Evolutionary conservation across 352 stramenopile genomes (phyloP), one percentile per base, ranked within the genome.

Genomic region (Globisporangium okanoganense): DNA sequence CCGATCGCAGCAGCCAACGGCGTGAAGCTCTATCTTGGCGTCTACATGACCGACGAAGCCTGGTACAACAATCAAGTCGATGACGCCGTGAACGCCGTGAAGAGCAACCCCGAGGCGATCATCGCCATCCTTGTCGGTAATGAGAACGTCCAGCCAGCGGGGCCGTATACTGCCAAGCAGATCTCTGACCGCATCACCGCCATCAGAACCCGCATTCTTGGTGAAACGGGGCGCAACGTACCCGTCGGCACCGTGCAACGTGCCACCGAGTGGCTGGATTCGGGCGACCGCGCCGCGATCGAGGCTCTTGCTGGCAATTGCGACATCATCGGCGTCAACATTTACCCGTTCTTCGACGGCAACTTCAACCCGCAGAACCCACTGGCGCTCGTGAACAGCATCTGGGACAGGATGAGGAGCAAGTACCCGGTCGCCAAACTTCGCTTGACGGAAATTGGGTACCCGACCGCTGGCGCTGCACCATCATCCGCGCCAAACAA

Each of bases 311-410:
- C 77, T 13, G 58, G 22, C 7, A 74, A 65, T 24, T 83, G 71
- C 38, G 85, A 94, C 61, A 89, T 94, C 62, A 53, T 92, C 9
- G 83, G 83, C 16, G 85, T 94, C 41, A 93, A 91, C 58, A 88
- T 90, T 50, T 91, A 91, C 50, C 82, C 81, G 2, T 92, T 92
- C 70, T 90, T 91, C 49, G 74, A 89, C 40, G 56, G 31, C 10
- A 78, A 67, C 38, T 92, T 91, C 72, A 69, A 76, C 47, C 45
- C 69, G 4, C 63, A 53, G 18, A 62, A 78, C 18, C 78, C 79
- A 27, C 33, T 81, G 1, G 70, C 69, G 16, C 70, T 89, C 58
- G 72, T 93, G 3, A 73, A 90, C 36, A 72, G 61, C 7, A 60
- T 78, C 14, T 93, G 83, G 85, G 72, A 85, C 52, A 53, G 62